Base-by-base conservation (phyloP, 1,284 basidiomycete species). In the Ceratobasidium sp. region DNA sequence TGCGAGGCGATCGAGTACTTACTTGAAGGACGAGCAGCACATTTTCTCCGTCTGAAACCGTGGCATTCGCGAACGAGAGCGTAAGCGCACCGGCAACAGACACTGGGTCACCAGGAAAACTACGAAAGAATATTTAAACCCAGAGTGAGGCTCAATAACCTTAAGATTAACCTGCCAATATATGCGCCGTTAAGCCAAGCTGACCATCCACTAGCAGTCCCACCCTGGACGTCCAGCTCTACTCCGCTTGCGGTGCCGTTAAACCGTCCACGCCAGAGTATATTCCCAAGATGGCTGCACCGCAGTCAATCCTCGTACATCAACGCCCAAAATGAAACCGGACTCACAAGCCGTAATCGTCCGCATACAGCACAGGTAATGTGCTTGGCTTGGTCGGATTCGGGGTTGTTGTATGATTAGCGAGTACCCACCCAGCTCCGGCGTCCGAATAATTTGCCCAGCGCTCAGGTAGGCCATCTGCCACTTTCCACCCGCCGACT, bases 231-330 rank as follows among this genome's bases (percentile, higher is more conserved):
- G 54, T 62, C 76, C 29, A 81, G n/a, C 11, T 75, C 66, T 2
- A 81, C 53, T 14, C 76, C 80, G 15, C 64, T 64, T 17, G 53
- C 53, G 29, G 47, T 36, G 7, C 76, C 76, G 17, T 57, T 59
- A 54, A 82, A 82, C 22, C 76, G 75, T 19, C 80, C 81, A 5
- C 80, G 79, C 79, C 80, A 82, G 19, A 81, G 57, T 51, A 80
- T 79, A 45, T 75, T 75, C 24, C 74, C 74, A 22, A 73, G 59
- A 48, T 73, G 69, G 69, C 69, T 73, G 29, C 15, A n/a, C 31
- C 44, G 24, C 27, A 22, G 11, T 17, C n/a, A 27, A 45, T 2
- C 14, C 44, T 45, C 36, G 17, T 41, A 31, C 31, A 69, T 41
- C 4, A 11, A 41, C 41, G 17, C 15, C 14, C n/a, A 41, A 62